Evolutionary conservation across 345 rosid genomes (phyloP).

Genomic region (Schrenkiella parvula): DNA sequence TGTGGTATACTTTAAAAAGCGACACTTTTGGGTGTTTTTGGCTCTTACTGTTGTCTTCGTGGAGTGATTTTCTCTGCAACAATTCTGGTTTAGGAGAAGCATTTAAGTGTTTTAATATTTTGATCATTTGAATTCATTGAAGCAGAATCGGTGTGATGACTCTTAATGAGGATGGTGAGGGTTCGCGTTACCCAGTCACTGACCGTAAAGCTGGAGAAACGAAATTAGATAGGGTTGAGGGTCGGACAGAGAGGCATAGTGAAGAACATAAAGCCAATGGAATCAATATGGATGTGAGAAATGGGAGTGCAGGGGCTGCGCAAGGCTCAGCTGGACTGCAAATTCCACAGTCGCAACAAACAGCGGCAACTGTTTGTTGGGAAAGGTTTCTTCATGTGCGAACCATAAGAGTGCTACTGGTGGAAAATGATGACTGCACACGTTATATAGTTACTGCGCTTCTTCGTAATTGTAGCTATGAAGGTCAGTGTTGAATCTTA

Average conservation of each 20-base stretch:
- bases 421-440: conserved; percentile 78
- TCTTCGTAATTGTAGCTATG: conserved; percentile 79
- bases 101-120: not conserved
- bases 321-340: conserved; percentile 39
- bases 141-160: conserved; percentile 52
- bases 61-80: not conserved
- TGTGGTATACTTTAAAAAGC: not conserved
- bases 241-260: conserved; percentile 17
- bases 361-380: conserved; percentile 51
- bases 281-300: conserved; percentile 35
- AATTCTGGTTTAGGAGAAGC: not conserved
- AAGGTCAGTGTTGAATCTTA: conserved; percentile 44
- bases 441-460: conserved; percentile 77
- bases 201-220: conserved; percentile 30
- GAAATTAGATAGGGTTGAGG: conserved; percentile 30
- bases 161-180: conserved; percentile 39
- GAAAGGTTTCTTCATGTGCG: conserved; percentile 69
- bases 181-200: conserved; percentile 28
- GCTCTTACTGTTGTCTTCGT: not conserved
- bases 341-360: conserved; percentile 44
- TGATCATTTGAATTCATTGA: conserved; percentile 36
- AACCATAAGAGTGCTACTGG: conserved; percentile 66
- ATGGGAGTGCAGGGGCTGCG: conserved; percentile 33
- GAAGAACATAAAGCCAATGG: conserved; percentile 36
- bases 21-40: not conserved